These are phyloP conservation scores for Erysimum cheiri DNA, from an alignment of 441 rosid genomes.

Conservation along the genomic window DNA sequence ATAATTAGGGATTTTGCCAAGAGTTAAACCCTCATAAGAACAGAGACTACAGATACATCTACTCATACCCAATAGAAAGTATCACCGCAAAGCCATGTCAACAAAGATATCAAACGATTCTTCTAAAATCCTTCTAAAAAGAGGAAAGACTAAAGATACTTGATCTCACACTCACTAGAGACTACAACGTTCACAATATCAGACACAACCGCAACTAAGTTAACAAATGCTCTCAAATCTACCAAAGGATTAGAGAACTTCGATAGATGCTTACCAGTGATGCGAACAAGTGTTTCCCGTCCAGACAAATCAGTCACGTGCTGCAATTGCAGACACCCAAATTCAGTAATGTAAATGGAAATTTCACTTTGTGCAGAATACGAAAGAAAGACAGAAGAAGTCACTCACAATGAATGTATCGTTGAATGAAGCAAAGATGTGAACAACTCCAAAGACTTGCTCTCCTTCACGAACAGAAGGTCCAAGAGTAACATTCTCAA, in stretches of 20 bases:
- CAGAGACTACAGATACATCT: background rate
- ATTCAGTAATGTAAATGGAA: background rate
- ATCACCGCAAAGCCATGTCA: background rate
- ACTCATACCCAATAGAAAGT: background rate
- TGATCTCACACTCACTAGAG: background rate
- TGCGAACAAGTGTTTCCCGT: slow-evolving; percentile 70
- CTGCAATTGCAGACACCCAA: slow-evolving; percentile 40
- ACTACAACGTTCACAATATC: background rate
- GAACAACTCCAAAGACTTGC: slow-evolving; percentile 42
- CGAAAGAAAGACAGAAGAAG: background rate
- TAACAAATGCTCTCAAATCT: background rate
- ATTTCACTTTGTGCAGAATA: too few species aligned
- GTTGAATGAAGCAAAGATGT: slow-evolving; percentile 45
- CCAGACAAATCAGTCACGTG: slow-evolving; percentile 79
- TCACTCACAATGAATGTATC: slow-evolving; percentile 65
- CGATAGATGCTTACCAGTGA: slow-evolving; percentile 51
- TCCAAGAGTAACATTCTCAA: slow-evolving; percentile 72
- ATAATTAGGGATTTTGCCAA: background rate
- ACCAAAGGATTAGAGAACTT: background rate
- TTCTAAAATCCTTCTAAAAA: background rate
- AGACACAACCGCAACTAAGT: background rate
- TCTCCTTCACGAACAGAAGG: slow-evolving; percentile 73
- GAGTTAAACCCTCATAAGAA: background rate
- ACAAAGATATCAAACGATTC: background rate
- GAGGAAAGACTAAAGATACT: background rate